A percentile compares a stretch with the other conserved stretches of the same genome.
phyloP scores from a whole-genome alignment of 306 rosid genomes.

The Vachellia pachyceras region DNA sequence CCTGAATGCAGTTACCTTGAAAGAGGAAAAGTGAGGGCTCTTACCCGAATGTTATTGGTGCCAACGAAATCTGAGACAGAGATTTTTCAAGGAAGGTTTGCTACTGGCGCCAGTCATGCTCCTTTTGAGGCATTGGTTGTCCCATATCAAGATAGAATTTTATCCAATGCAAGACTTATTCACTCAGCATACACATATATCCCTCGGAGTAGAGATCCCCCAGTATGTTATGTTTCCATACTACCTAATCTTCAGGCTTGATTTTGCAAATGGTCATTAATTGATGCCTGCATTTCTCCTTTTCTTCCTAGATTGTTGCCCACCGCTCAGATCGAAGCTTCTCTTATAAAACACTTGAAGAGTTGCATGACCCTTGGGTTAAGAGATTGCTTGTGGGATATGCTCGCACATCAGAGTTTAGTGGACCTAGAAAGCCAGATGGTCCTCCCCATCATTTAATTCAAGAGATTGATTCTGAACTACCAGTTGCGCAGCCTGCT shows the following conservation, averaged over 20 bases:
- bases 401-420: constrained; percentile 89
- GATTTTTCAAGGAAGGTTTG: constrained; percentile 21
- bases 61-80: constrained; percentile 50
- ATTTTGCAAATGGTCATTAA: constrained; percentile 22
- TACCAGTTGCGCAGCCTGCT: constrained; percentile 82
- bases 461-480: constrained; percentile 84
- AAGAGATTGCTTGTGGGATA: constrained; percentile 91
- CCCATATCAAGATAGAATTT: constrained; percentile 72
- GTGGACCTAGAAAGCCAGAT: constrained; percentile 88
- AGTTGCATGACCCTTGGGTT: constrained; percentile 86
- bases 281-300: constrained; percentile 31
- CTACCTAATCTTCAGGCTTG: constrained; percentile 17
- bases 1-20: constrained; percentile 62
- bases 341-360: constrained; percentile 77
- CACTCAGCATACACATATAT: constrained; percentile 88
- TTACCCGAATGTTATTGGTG: constrained; percentile 79
- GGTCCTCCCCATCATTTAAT: constrained; percentile 75
- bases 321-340: constrained; percentile 88
- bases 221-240: constrained; percentile 61
- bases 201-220: constrained; percentile 90
- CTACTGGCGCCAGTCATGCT: constrained; percentile 67
- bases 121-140: constrained; percentile 88
- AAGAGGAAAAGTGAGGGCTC: constrained; percentile 73
- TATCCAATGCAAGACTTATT: constrained; percentile 77
- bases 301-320: constrained; percentile 64